Percentiles rank a stretch among this genome's conserved stretches.
Conservation (phyloP, 2,329 filamentous ascomycete species). For the Diaporthe humulicola region DNA sequence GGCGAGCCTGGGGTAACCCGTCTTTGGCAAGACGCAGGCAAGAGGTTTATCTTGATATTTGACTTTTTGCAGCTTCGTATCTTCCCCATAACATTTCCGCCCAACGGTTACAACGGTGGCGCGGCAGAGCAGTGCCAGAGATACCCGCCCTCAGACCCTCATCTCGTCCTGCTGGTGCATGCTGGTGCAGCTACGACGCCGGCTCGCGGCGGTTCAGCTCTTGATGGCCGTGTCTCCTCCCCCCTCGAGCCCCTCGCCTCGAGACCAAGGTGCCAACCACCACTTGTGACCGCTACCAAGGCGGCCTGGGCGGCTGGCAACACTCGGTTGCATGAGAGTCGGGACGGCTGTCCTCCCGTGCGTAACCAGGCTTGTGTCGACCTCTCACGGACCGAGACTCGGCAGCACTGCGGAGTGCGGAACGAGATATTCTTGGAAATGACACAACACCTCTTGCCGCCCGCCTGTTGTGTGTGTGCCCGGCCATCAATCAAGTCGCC, state of each 20-base stretch:
- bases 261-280: slow-evolving; percentile 10
- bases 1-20: slow-evolving; percentile 29
- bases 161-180: slow-evolving; percentile 12
- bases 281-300: slow-evolving; percentile 14
- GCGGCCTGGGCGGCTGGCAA: slow-evolving; percentile 21
- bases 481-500: neutral
- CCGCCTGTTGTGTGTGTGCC: slow-evolving; percentile 7
- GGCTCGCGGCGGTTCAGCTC: slow-evolving; percentile 1
- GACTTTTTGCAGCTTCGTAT: slow-evolving; percentile 24
- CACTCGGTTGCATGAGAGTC: slow-evolving; percentile 12
- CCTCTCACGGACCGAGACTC: slow-evolving; percentile 31
- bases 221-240: neutral
- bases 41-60: slow-evolving; percentile 23
- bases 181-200: slow-evolving; percentile 25
- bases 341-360: slow-evolving; percentile 4
- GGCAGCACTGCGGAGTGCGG: slow-evolving; percentile 7
- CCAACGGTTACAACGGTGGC: slow-evolving; percentile 4
- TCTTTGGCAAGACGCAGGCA: slow-evolving; percentile 35
- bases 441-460: slow-evolving; percentile 24
- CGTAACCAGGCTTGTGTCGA: slow-evolving; percentile 12
- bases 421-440: slow-evolving; percentile 33
- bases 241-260: neutral
- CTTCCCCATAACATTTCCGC: slow-evolving; percentile 18
- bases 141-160: slow-evolving; percentile 24
- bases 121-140: slow-evolving; percentile 16